Evolutionary conservation across 805 yeast species (phyloP).

Genomic region (Barnettozyma sucrosica): DNA sequence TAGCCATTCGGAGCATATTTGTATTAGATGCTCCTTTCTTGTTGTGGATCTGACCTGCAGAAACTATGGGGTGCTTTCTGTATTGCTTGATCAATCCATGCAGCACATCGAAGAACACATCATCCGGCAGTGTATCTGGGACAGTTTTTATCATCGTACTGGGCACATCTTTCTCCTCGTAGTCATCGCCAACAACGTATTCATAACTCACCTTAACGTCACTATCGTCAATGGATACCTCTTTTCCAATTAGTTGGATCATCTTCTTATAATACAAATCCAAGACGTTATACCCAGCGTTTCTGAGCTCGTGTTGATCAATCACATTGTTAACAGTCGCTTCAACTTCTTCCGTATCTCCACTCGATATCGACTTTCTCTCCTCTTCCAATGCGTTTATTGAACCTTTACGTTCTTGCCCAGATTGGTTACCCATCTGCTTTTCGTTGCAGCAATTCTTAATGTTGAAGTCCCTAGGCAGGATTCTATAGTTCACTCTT

Average conservation of each 20-base stretch:
- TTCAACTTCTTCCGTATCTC: not conserved
- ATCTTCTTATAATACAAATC: slow-evolving; percentile 44
- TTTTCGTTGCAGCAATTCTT: slow-evolving; percentile 33
- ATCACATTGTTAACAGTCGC: slow-evolving; percentile 14
- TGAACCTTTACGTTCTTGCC: slow-evolving; percentile 17
- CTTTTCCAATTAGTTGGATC: slow-evolving; percentile 43
- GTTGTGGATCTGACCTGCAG: not conserved
- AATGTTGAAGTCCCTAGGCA: slow-evolving; percentile 45
- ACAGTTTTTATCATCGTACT: slow-evolving; percentile 17
- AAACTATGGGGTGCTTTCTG: not conserved
- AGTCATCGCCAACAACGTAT: slow-evolving; percentile 8
- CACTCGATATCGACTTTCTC: slow-evolving; percentile 2
- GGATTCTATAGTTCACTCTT: slow-evolving; percentile 71
- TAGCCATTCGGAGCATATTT: not conserved
- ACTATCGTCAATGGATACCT: slow-evolving; percentile 10
- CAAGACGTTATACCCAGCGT: slow-evolving; percentile 36
- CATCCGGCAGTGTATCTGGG: slow-evolving; percentile 28
- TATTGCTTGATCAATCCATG: not conserved
- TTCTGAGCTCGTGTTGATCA: slow-evolving; percentile 13
- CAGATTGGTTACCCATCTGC: not conserved
- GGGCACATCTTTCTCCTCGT: not conserved
- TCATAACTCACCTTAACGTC: slow-evolving; percentile 4
- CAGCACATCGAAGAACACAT: slow-evolving; percentile 1
- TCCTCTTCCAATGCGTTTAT: slow-evolving; percentile 15
- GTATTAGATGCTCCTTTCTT: not conserved